These are phyloP conservation scores for Daldinia childiae DNA, from an alignment of 495 filamentous ascomycete species.

Conservation along the genomic window DNA sequence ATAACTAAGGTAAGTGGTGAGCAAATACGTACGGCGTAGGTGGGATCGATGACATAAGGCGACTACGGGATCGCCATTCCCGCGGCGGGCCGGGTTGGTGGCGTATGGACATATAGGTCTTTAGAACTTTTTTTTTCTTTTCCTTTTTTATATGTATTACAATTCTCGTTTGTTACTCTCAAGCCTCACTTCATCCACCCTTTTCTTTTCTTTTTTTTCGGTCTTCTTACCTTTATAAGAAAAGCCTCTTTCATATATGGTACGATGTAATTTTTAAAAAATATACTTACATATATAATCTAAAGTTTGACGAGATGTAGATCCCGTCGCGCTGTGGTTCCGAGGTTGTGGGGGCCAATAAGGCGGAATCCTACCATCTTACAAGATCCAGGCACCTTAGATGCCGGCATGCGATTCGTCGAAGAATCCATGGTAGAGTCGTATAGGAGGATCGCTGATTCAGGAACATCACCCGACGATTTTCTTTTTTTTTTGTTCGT, in stretches of 20 bases:
- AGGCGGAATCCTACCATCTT: slow-evolving; percentile 31
- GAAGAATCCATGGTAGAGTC: neutral
- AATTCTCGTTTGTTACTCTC: neutral
- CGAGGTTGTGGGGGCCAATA: slow-evolving; percentile 24
- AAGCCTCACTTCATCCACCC: too few species aligned
- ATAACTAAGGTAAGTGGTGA: too few species aligned
- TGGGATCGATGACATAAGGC: neutral
- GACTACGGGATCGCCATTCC: slow-evolving; percentile 21
- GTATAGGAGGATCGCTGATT: neutral
- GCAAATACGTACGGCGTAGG: neutral
- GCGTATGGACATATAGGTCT: too few species aligned
- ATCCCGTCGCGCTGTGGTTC: neutral
- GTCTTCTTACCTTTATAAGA: neutral
- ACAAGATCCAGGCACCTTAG: slow-evolving; percentile 13
- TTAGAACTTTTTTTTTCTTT: neutral
- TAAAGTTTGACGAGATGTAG: neutral
- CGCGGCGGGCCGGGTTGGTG: slow-evolving; percentile 11
- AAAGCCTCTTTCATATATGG: neutral
- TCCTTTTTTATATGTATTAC: neutral
- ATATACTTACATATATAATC: too few species aligned
- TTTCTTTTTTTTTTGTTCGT: neutral
- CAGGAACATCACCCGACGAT: neutral
- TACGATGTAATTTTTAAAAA: too few species aligned
- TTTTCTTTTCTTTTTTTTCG: neutral
- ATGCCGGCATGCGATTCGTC: slow-evolving; percentile 14